phyloP scores from a whole-genome alignment of 225 moss, liverwort and hornwort genomes.

The Lunularia cruciata region DNA sequence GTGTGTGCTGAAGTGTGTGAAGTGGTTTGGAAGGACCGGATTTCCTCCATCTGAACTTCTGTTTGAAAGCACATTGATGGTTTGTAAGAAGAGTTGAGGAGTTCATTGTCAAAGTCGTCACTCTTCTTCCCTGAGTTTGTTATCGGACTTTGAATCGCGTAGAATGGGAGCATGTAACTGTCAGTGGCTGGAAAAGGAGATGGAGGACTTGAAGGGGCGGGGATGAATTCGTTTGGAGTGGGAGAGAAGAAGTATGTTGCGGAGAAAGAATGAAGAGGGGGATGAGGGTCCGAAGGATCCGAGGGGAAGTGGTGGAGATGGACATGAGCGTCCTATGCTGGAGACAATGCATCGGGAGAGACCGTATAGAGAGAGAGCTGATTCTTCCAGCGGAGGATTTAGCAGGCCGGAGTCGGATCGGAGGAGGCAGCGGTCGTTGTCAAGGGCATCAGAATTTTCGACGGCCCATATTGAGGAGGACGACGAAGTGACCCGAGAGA shows the following conservation, averaged over 20 bases:
- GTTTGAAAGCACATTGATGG: too few relatives aligned
- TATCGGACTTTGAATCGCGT: too few relatives aligned
- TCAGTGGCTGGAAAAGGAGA: too few relatives aligned
- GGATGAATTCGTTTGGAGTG: neutral
- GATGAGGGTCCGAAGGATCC: neutral
- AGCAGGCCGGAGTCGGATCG: slow-evolving; percentile 4
- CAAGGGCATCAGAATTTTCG: neutral
- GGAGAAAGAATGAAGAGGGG: neutral
- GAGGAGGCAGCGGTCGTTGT: slow-evolving; percentile 1
- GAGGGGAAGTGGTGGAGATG: neutral
- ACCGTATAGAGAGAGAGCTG: neutral
- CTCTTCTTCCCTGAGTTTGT: too few relatives aligned
- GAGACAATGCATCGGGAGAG: slow-evolving; percentile 8
- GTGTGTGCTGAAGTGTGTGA: too few relatives aligned
- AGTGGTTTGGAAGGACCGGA: too few relatives aligned
- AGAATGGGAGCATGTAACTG: too few relatives aligned
- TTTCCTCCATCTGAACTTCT: too few relatives aligned
- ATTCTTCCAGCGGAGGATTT: neutral
- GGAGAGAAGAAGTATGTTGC: neutral
- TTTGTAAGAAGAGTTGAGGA: too few relatives aligned
- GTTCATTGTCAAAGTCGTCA: too few relatives aligned
- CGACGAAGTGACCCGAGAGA: neutral
- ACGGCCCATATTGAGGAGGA: neutral
- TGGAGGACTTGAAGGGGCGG: neutral
- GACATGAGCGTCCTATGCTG: neutral